Percentiles rank a stretch among this genome's conserved stretches.
These are phyloP conservation scores for Talaromyces amestolkiae DNA, from an alignment of 2,329 filamentous ascomycete species.

Conservation along the genomic window DNA sequence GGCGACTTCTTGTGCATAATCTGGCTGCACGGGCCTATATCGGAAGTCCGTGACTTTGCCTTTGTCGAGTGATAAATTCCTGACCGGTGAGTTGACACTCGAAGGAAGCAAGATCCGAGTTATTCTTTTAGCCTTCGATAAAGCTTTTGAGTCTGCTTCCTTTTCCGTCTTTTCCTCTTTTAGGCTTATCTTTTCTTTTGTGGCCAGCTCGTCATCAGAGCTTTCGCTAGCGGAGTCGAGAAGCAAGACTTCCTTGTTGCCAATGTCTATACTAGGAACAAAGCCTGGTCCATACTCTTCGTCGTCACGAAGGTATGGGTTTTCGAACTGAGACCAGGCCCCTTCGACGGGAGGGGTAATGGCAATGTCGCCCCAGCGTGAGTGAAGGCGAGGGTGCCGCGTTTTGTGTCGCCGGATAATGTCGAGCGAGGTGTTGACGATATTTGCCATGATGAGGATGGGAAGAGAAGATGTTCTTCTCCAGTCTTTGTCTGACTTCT, in stretches of 20 bases:
- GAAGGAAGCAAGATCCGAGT: slow-evolving; percentile 19
- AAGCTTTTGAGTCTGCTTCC: not conserved
- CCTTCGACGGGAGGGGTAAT: slow-evolving; percentile 40
- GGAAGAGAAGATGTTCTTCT: not conserved
- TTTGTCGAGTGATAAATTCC: slow-evolving; percentile 13
- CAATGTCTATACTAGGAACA: slow-evolving; percentile 22
- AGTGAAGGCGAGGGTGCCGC: slow-evolving; percentile 30
- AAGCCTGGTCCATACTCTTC: slow-evolving; percentile 31
- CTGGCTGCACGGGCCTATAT: slow-evolving; percentile 34
- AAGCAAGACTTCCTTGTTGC: slow-evolving; percentile 15
- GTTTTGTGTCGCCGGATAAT: slow-evolving; percentile 31
- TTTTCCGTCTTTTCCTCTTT: slow-evolving; percentile 10
- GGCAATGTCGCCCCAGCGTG: slow-evolving; percentile 40
- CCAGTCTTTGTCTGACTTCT: not conserved
- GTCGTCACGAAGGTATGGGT: slow-evolving; percentile 25
- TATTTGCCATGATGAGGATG: slow-evolving; percentile 26
- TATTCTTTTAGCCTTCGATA: slow-evolving; percentile 17
- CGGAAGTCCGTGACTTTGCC: slow-evolving; percentile 28
- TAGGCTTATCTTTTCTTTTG: not conserved
- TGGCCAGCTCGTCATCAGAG: slow-evolving; percentile 13
- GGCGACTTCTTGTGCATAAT: slow-evolving; percentile 33
- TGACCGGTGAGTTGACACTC: slow-evolving; percentile 8
- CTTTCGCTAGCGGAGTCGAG: slow-evolving; percentile 12
- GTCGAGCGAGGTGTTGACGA: slow-evolving; percentile 31
- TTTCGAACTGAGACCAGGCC: slow-evolving; percentile 38